These are phyloP conservation scores for Durio zibethinus DNA, from an alignment of 345 rosid species.

Conservation along the genomic window DNA sequence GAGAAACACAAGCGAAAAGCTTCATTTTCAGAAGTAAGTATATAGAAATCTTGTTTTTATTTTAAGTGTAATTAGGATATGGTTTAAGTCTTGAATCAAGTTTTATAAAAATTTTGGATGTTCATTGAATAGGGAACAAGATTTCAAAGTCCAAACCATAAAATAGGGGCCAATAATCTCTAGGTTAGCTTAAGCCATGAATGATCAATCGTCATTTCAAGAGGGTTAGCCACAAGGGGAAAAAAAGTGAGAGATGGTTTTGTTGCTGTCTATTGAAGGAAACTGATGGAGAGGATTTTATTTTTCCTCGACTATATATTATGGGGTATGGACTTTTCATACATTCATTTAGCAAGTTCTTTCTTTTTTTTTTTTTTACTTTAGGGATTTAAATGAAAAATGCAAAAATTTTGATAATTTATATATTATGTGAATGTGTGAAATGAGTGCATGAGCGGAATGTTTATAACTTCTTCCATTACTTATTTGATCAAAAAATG, in stretches of 20 bases:
- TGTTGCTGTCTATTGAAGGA: constrained; percentile 8
- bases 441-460: too few relatives aligned
- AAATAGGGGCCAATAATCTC: constrained; percentile 34
- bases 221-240: not conserved
- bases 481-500: constrained; percentile 23
- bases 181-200: constrained; percentile 17
- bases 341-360: too few relatives aligned
- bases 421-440: too few relatives aligned
- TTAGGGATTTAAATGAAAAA: too few relatives aligned
- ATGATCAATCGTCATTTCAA: constrained; percentile 23
- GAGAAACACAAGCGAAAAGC: constrained; percentile 34
- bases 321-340: not conserved
- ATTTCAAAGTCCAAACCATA: constrained; percentile 66
- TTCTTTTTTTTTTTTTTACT: too few relatives aligned
- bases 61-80: not conserved
- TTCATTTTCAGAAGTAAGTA: constrained; percentile 21
- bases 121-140: constrained; percentile 54
- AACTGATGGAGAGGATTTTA: not conserved
- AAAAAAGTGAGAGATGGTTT: constrained; percentile 19
- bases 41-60: not conserved
- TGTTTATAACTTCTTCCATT: too few relatives aligned
- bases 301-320: not conserved
- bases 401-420: too few relatives aligned
- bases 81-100: not conserved
- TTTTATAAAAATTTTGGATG: constrained; percentile 4